A percentile compares a stretch with the other conserved stretches of the same genome.
Conservation (phyloP, 495 filamentous ascomycete genomes). For the Podospora pseudocomata region DNA sequence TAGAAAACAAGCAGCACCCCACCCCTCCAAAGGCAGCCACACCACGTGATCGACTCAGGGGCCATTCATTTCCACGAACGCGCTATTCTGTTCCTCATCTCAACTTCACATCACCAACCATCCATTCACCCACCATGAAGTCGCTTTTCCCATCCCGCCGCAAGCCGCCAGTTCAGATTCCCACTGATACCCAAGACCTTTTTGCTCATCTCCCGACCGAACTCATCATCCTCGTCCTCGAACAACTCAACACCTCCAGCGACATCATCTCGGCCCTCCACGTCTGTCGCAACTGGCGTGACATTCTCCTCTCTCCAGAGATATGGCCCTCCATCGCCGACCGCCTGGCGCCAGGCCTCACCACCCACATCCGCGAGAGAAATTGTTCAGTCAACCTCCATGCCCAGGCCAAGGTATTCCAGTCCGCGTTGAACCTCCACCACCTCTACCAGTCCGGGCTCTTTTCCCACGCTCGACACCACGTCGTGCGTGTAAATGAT, state of each 20-base stretch:
- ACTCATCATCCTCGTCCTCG: slow-evolving; percentile 8
- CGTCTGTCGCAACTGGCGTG: slow-evolving; percentile 16
- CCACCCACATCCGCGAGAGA: background rate
- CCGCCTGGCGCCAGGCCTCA: slow-evolving; percentile 2
- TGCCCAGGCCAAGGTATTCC: background rate
- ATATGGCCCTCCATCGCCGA: slow-evolving; percentile 11
- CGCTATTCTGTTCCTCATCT: too few relatives aligned
- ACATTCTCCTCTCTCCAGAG: slow-evolving; percentile 11
- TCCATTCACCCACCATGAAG: background rate
- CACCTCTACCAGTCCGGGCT: background rate
- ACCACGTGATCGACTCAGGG: too few relatives aligned
- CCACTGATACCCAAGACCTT: background rate
- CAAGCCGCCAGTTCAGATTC: background rate
- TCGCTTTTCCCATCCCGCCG: background rate
- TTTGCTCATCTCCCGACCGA: background rate
- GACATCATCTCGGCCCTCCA: slow-evolving; percentile 14
- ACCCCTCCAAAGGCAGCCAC: too few relatives aligned
- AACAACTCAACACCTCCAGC: slow-evolving; percentile 7
- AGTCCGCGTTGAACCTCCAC: background rate
- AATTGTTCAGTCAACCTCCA: too few relatives aligned
- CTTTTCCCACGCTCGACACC: background rate
- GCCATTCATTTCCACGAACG: too few relatives aligned
- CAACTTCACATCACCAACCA: background rate
- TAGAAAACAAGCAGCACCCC: too few relatives aligned
- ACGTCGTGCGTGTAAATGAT: background rate